These are phyloP conservation scores for Somion occarium DNA, from an alignment of 1,284 basidiomycete species.

Conservation along the genomic window DNA sequence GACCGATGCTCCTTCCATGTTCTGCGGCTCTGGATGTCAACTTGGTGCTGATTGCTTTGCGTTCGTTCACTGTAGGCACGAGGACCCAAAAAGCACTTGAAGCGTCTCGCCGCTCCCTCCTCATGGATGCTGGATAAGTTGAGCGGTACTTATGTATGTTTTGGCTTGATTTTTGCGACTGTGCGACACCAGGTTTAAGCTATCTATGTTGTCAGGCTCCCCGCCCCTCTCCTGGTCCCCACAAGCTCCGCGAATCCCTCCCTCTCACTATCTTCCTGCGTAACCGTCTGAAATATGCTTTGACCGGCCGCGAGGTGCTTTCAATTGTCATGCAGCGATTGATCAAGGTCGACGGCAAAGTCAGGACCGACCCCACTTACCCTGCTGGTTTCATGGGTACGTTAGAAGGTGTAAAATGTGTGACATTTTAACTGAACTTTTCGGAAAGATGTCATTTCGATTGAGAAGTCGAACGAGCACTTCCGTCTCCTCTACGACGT, in stretches of 20 bases:
- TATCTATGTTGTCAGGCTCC: too few relatives aligned
- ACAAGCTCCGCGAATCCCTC: conserved; percentile 98
- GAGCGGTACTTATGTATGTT: conserved; percentile 91
- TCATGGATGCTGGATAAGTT: conserved; percentile 99
- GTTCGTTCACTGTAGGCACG: conserved; percentile 58
- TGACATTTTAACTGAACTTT: neutral
- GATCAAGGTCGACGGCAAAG: conserved; percentile 99
- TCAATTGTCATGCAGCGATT: conserved; percentile 94
- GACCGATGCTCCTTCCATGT: conserved; percentile 16
- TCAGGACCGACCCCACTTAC: conserved; percentile 96
- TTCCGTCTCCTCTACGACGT: conserved; percentile 99
- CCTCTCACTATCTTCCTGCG: conserved; percentile 94
- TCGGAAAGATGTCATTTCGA: conserved; percentile 85
- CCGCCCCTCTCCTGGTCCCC: conserved; percentile 95
- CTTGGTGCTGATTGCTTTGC: conserved; percentile 15
- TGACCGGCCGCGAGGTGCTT: conserved; percentile 95
- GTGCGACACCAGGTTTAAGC: too few relatives aligned
- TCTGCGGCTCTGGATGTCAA: conserved; percentile 5
- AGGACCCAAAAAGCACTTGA: conserved; percentile 99
- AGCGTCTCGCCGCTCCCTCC: conserved; percentile 95
- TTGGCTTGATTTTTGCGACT: neutral
- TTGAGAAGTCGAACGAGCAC: conserved; percentile 99
- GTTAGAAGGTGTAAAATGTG: conserved; percentile 22
- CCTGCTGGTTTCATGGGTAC: conserved; percentile 96
- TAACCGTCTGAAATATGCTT: conserved; percentile 98